Conservation (phyloP, 78 protist species). For the Dictyostelium capitatum region DNA sequence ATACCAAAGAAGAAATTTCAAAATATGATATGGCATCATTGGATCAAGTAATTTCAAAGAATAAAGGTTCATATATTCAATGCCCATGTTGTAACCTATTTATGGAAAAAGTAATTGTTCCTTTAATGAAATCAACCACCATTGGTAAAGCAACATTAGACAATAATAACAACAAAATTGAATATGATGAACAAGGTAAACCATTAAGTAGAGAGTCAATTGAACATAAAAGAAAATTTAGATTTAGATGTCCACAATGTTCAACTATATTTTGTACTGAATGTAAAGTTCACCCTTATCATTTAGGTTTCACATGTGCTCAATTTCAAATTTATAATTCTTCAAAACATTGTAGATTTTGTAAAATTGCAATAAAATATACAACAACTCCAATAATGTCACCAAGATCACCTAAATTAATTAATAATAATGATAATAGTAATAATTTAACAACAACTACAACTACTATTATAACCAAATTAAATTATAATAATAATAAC, state of each 20-base stretch:
- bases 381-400: not conserved
- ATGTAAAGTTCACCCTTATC: conserved; percentile 84
- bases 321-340: conserved; percentile 51
- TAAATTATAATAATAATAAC: not conserved
- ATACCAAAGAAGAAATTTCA: conserved; percentile 34
- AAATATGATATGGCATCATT: conserved; percentile 56
- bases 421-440: not conserved
- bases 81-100: conserved; percentile 59
- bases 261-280: conserved; percentile 82
- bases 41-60: conserved; percentile 39
- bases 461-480: not conserved
- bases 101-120: conserved; percentile 30
- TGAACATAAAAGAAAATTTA: conserved; percentile 63
- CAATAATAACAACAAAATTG: not conserved
- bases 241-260: conserved; percentile 81
- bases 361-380: conserved; percentile 35
- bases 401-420: not conserved
- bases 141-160: too few species aligned
- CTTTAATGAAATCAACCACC: not conserved
- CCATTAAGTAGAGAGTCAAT: conserved; percentile 46
- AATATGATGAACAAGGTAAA: conserved; percentile 68
- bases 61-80: conserved; percentile 7
- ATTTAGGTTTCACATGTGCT: conserved; percentile 86
- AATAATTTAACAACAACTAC: not conserved
- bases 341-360: conserved; percentile 80